phyloP scores from a whole-genome alignment of 495 filamentous ascomycete species.

The Echria macrotheca region DNA sequence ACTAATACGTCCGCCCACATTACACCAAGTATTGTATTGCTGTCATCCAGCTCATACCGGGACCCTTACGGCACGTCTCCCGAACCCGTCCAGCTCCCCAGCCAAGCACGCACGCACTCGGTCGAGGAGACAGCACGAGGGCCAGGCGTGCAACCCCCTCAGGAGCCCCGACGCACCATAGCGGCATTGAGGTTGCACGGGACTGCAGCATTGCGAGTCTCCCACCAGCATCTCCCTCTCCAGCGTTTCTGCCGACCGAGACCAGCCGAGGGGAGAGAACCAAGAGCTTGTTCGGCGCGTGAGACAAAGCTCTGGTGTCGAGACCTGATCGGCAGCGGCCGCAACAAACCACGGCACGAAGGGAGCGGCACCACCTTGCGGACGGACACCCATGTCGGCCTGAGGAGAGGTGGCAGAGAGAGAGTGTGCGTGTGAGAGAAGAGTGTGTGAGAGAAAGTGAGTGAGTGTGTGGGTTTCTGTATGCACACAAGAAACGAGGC shows the following conservation, averaged over 20 bases:
- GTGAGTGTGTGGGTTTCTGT: not conserved
- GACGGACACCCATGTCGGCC: too few relatives aligned
- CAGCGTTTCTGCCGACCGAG: too few relatives aligned
- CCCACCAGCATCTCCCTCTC: slow-evolving; percentile 6
- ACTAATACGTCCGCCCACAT: slow-evolving; percentile 27
- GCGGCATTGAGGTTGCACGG: slow-evolving; percentile 33
- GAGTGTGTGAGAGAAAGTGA: too few relatives aligned
- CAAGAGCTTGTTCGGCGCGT: too few relatives aligned
- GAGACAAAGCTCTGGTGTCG: too few relatives aligned
- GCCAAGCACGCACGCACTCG: not conserved
- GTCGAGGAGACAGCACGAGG: slow-evolving; percentile 5
- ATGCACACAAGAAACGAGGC: not conserved
- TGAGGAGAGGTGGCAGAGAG: too few relatives aligned
- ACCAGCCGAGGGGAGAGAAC: too few relatives aligned
- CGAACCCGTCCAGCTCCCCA: slow-evolving; percentile 7
- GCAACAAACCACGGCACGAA: too few relatives aligned
- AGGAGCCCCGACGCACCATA: slow-evolving; percentile 15
- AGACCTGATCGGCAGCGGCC: too few relatives aligned
- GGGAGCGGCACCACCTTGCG: too few relatives aligned
- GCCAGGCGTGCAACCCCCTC: slow-evolving; percentile 15
- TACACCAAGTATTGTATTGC: slow-evolving; percentile 23
- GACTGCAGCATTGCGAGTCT: slow-evolving; percentile 28
- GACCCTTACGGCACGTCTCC: slow-evolving; percentile 25
- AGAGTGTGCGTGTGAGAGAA: slow-evolving; percentile 7
- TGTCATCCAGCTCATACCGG: slow-evolving; percentile 9